Percentiles rank a stretch among this genome's conserved stretches.
These are phyloP conservation scores for Tolypocladium sp. DNA, from an alignment of 2,329 filamentous ascomycete genomes.

Conservation along the genomic window DNA sequence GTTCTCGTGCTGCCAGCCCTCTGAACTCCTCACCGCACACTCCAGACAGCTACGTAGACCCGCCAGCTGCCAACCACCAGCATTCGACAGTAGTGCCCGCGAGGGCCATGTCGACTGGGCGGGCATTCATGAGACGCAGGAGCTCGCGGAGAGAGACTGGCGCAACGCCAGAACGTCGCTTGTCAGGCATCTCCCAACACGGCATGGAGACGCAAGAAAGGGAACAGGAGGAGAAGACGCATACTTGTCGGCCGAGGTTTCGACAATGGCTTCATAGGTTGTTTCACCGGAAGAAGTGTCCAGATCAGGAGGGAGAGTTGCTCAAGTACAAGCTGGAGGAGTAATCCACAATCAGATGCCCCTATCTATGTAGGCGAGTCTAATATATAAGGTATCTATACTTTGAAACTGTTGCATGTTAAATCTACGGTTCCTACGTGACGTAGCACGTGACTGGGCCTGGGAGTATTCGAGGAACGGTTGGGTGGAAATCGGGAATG, in stretches of 20 bases:
- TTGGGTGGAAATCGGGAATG: too few relatives aligned
- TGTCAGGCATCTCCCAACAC: not conserved
- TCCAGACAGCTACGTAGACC: not conserved
- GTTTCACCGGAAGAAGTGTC: slow-evolving; percentile 2
- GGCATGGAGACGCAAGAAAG: not conserved
- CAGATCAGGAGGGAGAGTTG: not conserved
- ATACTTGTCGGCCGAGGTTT: slow-evolving; percentile 2
- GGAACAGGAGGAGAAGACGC: not conserved
- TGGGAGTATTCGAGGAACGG: too few relatives aligned
- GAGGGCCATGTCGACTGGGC: slow-evolving; percentile 14
- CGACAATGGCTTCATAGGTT: slow-evolving; percentile 9
- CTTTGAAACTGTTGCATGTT: not conserved
- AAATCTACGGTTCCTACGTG: too few relatives aligned
- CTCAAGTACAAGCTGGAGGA: not conserved
- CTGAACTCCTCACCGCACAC: not conserved
- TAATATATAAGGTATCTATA: not conserved
- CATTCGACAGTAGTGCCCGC: slow-evolving; percentile 2
- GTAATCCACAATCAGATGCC: not conserved
- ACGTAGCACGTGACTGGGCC: too few relatives aligned
- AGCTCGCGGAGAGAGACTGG: slow-evolving; percentile 5
- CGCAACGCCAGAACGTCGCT: not conserved
- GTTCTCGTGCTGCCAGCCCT: slow-evolving; percentile 3
- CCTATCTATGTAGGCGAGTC: not conserved
- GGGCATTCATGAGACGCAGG: slow-evolving; percentile 15
- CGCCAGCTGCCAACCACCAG: not conserved